These are phyloP conservation scores for Solanum arcanum DNA, from an alignment of 257 asterid species.

Conservation along the genomic window DNA sequence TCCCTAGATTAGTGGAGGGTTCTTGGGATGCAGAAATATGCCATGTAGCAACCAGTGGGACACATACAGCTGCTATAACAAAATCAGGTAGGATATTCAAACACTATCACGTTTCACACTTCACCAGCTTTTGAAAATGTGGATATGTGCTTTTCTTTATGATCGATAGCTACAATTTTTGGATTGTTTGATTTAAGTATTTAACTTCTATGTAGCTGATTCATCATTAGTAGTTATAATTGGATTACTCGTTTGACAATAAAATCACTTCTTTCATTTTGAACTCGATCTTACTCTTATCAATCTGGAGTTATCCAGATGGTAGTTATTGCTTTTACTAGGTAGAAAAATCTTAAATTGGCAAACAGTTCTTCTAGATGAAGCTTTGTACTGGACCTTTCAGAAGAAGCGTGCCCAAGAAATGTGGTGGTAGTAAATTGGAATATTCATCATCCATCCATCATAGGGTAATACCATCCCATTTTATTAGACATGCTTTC, in stretches of 20 bases:
- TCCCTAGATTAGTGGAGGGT: conserved; percentile 72
- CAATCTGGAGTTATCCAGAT: not conserved
- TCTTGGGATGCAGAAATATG: conserved; percentile 66
- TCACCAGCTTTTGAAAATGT: not conserved
- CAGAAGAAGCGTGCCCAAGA: not conserved
- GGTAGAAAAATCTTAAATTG: not conserved
- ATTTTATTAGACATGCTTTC: not conserved
- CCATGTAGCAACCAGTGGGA: conserved; percentile 80
- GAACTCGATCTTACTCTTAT: not conserved
- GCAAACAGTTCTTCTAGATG: not conserved
- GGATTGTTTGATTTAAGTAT: not conserved
- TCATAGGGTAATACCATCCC: not conserved
- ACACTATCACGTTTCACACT: not conserved
- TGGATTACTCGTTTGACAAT: not conserved
- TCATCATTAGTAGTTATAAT: not conserved
- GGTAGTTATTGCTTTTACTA: not conserved
- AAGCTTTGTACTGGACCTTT: not conserved
- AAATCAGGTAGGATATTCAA: conserved; percentile 45
- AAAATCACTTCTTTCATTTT: not conserved
- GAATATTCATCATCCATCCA: not conserved
- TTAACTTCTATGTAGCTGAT: not conserved
- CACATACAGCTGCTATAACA: conserved; percentile 83
- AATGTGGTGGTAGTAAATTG: not conserved
- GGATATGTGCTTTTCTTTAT: not conserved
- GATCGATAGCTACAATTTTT: not conserved